Conservation (phyloP, 2,329 filamentous ascomycete genomes). For the Colletotrichum viniferum region DNA sequence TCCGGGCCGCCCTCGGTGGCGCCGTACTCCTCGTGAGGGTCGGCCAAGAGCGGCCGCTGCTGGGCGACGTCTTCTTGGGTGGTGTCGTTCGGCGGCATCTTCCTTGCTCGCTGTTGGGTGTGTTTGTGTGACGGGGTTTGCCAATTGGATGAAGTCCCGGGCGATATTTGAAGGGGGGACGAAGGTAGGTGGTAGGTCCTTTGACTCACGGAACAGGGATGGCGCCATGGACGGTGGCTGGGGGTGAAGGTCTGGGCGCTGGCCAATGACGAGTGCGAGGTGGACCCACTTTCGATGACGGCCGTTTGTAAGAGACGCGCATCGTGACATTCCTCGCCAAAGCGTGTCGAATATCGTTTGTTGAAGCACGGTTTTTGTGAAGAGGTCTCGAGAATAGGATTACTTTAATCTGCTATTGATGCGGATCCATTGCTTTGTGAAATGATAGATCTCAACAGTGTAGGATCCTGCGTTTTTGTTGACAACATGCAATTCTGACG, state of each 20-base stretch:
- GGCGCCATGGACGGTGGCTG: neutral
- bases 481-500: too few relatives aligned
- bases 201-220: constrained; percentile 8
- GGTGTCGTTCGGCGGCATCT: neutral
- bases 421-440: accelerated
- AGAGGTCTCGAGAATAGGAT: neutral
- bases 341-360: neutral
- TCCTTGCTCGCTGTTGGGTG: neutral
- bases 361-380: too few relatives aligned
- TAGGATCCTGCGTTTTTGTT: neutral
- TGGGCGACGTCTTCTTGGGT: neutral
- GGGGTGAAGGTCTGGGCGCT: neutral
- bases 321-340: neutral
- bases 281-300: neutral
- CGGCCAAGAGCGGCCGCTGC: constrained; percentile 14
- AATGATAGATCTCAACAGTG: too few relatives aligned
- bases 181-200: neutral
- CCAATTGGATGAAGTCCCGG: neutral
- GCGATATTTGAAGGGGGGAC: neutral
- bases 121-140: neutral
- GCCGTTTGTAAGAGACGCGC: neutral
- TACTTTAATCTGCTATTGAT: accelerated
- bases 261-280: neutral
- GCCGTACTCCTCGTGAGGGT: constrained; percentile 7
- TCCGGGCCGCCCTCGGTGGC: constrained; percentile 4